Base-by-base conservation (phyloP, 2,329 filamentous ascomycete species). In the Xylaria sp. region DNA sequence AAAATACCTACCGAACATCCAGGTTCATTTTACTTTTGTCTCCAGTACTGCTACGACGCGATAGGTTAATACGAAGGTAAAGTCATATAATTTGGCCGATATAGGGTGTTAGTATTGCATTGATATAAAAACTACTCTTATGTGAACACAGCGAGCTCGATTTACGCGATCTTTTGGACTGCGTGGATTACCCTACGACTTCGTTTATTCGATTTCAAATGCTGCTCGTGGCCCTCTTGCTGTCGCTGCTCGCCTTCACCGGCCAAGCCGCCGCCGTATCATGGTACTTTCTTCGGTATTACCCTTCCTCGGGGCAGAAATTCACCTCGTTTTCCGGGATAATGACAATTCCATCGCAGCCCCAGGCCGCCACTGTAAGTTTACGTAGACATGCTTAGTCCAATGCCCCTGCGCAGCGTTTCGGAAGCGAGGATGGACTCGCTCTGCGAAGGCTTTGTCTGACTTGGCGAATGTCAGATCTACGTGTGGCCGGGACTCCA, bases 401-500 rank as follows among this genome's bases (percentile, higher is more conserved):
- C 31, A 15, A 42, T 45, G 3, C 27, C 20, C 9, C 33, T 9
- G 5, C 3, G 3, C 17, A 7, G 13, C 11, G 17, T 17, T 47
- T 39, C 11, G n/a, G 5, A 54, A 47, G 31, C 38, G 6, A n/a
- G 9, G 9, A 17, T 5, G 27, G 3, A 29, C 17, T 5, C 27
- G 11, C 44, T 7, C 54, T 4, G 17, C 25, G 27, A 50, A 29
- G 25, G 13, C 13, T 29, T 31, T 50, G 27, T 45, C 51, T 59
- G 33, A 65, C 47, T 29, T 17, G 27, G 29, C 1, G 10, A n/a
- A 53, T 17, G 3, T 27, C 17, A 71, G 9, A 81, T 81, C 67
- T 82, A 81, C 66, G 77, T 82, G 10, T 81, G 79, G 80, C 80
- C 80, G 0, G 80, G 80, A 1, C 76, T 81, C 17, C 79, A 81